Evolutionary conservation across 1,284 basidiomycete species (phyloP).

Genomic region (Malassezia equina): DNA sequence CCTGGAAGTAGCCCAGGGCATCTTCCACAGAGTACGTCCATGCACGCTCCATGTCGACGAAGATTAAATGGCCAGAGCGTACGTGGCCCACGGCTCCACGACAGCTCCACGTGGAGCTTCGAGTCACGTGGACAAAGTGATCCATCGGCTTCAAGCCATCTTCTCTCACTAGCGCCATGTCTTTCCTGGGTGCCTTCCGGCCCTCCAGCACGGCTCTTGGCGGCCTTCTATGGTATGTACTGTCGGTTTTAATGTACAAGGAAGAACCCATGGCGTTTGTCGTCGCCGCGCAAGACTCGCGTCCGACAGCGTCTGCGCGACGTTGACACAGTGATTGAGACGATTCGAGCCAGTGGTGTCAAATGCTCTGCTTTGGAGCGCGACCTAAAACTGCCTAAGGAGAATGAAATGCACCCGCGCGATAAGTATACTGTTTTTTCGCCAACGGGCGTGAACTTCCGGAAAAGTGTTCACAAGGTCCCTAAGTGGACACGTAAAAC

Average conservation of each 20-base stretch:
- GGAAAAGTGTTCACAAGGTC: conserved; percentile 91
- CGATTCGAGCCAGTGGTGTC: conserved; percentile 70
- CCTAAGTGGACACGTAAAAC: conserved; percentile 18
- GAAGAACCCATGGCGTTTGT: conserved; percentile 91
- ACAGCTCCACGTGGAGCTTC: not conserved
- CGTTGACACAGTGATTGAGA: conserved; percentile 84
- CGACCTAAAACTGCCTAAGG: conserved; percentile 70
- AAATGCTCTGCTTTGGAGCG: conserved; percentile 63
- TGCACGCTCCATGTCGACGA: conserved; percentile 30
- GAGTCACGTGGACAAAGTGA: not conserved
- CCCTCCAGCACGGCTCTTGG: conserved; percentile 59
- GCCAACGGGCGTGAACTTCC: conserved; percentile 56
- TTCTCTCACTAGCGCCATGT: conserved; percentile 21
- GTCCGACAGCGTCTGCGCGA: conserved; percentile 75
- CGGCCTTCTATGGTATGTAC: conserved; percentile 66
- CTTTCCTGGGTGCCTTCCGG: conserved; percentile 54
- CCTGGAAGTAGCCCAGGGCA: conserved; percentile 28
- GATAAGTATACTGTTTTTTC: conserved; percentile 95
- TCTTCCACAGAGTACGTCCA: conserved; percentile 39
- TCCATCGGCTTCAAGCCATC: not conserved
- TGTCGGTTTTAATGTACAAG: conserved; percentile 50
- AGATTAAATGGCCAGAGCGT: not conserved
- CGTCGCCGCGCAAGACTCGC: conserved; percentile 79
- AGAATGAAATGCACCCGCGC: conserved; percentile 70
- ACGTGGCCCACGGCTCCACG: not conserved